Evolutionary conservation across 2,329 filamentous ascomycete species (phyloP).

Genomic region (Cercospora janseana): DNA sequence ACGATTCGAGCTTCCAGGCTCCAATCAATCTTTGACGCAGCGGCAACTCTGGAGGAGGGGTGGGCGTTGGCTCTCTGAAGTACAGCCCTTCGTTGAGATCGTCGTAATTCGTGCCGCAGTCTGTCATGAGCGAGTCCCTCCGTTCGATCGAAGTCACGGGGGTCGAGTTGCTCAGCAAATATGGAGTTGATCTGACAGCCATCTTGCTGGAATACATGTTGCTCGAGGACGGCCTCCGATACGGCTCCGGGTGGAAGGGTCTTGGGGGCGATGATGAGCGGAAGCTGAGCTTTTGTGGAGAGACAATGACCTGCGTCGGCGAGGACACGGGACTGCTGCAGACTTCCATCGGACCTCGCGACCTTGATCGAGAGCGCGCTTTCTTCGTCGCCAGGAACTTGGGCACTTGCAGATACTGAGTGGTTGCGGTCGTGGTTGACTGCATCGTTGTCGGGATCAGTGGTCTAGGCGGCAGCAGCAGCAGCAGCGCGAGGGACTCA

Average conservation of each 20-base stretch:
- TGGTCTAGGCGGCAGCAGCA: too few relatives aligned
- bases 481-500: constrained; percentile 5
- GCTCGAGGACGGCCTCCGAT: constrained; percentile 15
- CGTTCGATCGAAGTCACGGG: constrained; percentile 13
- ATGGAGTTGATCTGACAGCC: constrained; percentile 17
- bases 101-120: constrained; percentile 33
- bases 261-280: constrained; percentile 22
- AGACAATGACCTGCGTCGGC: constrained; percentile 28
- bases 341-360: constrained; percentile 29
- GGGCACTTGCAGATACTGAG: constrained; percentile 41
- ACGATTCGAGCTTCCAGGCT: constrained; percentile 41
- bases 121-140: constrained; percentile 21
- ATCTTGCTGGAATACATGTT: constrained; percentile 19
- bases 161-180: constrained; percentile 20
- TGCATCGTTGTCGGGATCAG: constrained; percentile 24
- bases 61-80: constrained; percentile 31
- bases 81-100: constrained; percentile 38
- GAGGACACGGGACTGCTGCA: constrained; percentile 27
- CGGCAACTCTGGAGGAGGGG: constrained; percentile 33
- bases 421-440: constrained; percentile 22
- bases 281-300: constrained; percentile 30
- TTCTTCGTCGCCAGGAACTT: constrained; percentile 37
- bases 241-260: constrained; percentile 25
- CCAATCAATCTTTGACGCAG: constrained; percentile 38
- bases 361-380: constrained; percentile 35